These are phyloP conservation scores for Lepiota subincarnata DNA, from an alignment of 768 basidiomycete genomes.

Conservation along the genomic window DNA sequence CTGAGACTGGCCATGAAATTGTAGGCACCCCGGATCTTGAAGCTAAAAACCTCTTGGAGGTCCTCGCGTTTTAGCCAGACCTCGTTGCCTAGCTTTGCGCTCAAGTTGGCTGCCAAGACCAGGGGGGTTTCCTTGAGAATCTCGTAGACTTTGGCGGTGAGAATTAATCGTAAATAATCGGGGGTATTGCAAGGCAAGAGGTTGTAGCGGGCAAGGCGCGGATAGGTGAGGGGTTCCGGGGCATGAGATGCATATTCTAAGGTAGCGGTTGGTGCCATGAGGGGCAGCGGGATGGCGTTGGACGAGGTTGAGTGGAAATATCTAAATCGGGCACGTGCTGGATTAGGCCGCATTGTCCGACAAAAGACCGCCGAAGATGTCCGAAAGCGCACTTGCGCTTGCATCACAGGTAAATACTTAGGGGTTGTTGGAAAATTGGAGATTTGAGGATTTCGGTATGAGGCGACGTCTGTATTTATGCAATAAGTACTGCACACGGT, in stretches of 20 bases:
- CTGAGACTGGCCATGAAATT: constrained; percentile 93
- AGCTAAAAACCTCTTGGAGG: constrained; percentile 95
- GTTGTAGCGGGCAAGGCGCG: constrained; percentile 62
- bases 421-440: too few relatives aligned
- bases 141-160: constrained; percentile 89
- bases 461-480: not conserved
- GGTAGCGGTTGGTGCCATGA: constrained; percentile 46
- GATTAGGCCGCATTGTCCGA: constrained; percentile 4
- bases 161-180: constrained; percentile 84
- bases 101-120: constrained; percentile 81
- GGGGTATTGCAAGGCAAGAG: constrained; percentile 66
- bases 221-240: constrained; percentile 62
- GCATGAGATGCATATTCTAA: constrained; percentile 67
- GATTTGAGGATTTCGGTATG: too few relatives aligned
- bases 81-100: constrained; percentile 82
- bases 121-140: constrained; percentile 88
- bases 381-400: not conserved
- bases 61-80: constrained; percentile 98
- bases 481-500: not conserved
- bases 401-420: not conserved
- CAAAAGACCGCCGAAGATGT: not conserved
- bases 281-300: constrained; percentile 9
- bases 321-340: constrained; percentile 7
- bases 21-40: constrained; percentile 98
- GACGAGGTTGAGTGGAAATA: constrained; percentile 1